Conservation (phyloP, 495 filamentous ascomycete species). For the Penicillium canescens region DNA sequence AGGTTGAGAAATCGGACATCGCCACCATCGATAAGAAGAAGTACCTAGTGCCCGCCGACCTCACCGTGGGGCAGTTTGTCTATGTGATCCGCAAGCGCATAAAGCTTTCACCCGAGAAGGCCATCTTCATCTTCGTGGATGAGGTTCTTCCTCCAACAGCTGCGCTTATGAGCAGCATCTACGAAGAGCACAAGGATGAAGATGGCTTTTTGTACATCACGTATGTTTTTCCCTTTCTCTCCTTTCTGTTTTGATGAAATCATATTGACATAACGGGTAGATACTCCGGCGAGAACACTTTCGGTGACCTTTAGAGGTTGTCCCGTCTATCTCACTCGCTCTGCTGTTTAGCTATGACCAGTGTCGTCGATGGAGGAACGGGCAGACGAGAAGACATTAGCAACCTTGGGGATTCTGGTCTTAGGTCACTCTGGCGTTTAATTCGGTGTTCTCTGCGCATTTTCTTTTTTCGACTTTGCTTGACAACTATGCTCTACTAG, state of each 20-base stretch:
- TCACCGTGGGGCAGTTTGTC: constrained; percentile 99
- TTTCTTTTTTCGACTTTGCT: constrained; percentile 18
- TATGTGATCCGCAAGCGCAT: constrained; percentile 99
- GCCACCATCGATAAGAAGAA: constrained; percentile 99
- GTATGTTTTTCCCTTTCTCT: constrained; percentile 33
- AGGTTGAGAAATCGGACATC: constrained; percentile 98
- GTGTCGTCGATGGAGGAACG: not conserved
- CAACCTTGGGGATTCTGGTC: constrained; percentile 12
- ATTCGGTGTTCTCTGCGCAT: constrained; percentile 28
- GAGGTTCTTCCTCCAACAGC: constrained; percentile 97
- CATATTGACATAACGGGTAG: constrained; percentile 51
- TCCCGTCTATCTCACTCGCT: constrained; percentile 10
- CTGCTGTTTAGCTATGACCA: not conserved
- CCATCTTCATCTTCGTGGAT: constrained; percentile 99
- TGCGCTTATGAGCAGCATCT: constrained; percentile 98
- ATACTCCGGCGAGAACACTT: constrained; percentile 99
- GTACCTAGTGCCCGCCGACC: constrained; percentile 95
- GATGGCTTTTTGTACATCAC: constrained; percentile 61
- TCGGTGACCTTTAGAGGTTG: constrained; percentile 60
- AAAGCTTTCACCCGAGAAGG: constrained; percentile 99
- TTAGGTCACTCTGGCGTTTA: constrained; percentile 27
- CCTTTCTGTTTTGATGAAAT: not conserved
- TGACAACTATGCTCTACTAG: constrained; percentile 15
- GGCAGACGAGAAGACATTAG: constrained; percentile 6
- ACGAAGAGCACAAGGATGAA: constrained; percentile 93